These are phyloP conservation scores for Cyclanthera cordifolia DNA, from an alignment of 306 rosid genomes.

Conservation along the genomic window DNA sequence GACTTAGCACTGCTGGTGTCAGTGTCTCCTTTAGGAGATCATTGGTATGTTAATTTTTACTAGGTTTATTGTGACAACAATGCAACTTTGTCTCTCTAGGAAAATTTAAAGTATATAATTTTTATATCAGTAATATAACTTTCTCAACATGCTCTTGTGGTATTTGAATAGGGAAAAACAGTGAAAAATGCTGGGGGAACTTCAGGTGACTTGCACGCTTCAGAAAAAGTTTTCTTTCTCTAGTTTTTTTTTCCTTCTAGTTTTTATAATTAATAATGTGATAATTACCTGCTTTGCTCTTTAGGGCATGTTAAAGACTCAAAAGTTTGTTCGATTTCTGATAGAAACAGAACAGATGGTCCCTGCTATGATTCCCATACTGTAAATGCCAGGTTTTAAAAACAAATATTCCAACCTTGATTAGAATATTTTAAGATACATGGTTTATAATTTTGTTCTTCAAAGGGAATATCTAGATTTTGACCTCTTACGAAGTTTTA, in stretches of 20 bases:
- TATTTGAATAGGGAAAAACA: background rate
- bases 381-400: conserved; percentile 46
- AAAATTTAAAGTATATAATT: background rate
- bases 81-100: background rate
- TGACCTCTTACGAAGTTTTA: background rate
- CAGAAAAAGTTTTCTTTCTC: background rate
- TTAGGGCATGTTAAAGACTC: conserved; percentile 15
- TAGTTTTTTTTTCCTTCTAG: background rate
- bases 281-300: background rate
- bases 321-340: conserved; percentile 28
- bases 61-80: background rate
- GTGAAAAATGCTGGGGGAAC: background rate
- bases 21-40: conserved; percentile 42
- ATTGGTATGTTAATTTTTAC: conserved; percentile 30
- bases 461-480: background rate
- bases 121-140: background rate
- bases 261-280: background rate
- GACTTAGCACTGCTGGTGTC: conserved; percentile 17
- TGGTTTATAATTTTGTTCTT: background rate
- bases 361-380: conserved; percentile 27
- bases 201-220: background rate
- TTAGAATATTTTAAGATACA: background rate
- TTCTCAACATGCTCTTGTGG: background rate
- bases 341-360: conserved; percentile 25
- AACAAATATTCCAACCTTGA: background rate